These are phyloP conservation scores for Cryptococcus neoformans DNA, from an alignment of 1,284 basidiomycete genomes.

Conservation along the genomic window DNA sequence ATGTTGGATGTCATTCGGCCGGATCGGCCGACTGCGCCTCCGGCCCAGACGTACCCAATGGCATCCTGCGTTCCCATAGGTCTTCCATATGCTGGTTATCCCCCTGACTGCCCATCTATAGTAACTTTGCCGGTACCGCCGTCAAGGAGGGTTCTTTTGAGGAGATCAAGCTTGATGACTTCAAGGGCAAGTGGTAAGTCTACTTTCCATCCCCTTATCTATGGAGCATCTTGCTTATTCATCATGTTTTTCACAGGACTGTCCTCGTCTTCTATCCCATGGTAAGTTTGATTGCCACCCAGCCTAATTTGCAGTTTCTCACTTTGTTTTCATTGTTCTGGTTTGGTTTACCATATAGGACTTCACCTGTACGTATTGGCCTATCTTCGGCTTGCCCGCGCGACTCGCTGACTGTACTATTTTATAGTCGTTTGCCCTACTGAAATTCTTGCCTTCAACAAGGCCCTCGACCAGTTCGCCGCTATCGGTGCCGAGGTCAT, in stretches of 20 bases:
- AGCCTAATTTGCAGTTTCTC: not conserved
- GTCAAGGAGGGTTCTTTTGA: slow-evolving; percentile 73
- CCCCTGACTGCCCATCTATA: slow-evolving; percentile 5
- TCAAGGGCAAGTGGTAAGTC: slow-evolving; percentile 73
- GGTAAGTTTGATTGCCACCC: slow-evolving; percentile 49
- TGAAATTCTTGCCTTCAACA: slow-evolving; percentile 89
- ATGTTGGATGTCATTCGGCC: not conserved
- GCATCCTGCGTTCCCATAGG: not conserved
- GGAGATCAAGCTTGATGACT: slow-evolving; percentile 68
- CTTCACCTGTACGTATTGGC: slow-evolving; percentile 22
- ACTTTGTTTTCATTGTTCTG: not conserved
- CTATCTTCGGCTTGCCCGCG: not conserved
- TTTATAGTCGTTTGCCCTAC: slow-evolving; percentile 74
- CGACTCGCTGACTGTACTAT: slow-evolving; percentile 53
- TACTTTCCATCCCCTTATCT: not conserved
- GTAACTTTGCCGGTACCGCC: slow-evolving; percentile 65
- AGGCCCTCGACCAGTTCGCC: slow-evolving; percentile 69
- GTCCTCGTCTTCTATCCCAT: slow-evolving; percentile 78
- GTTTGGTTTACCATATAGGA: slow-evolving; percentile 17
- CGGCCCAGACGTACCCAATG: not conserved
- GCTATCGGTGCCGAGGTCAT: slow-evolving; percentile 70
- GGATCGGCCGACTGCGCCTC: not conserved
- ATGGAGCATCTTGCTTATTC: not conserved
- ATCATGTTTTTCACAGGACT: slow-evolving; percentile 56
- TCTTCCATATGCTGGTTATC: not conserved